Evolutionary conservation across 805 yeast species (phyloP).

Genomic region (Hanseniaspora vineae): DNA sequence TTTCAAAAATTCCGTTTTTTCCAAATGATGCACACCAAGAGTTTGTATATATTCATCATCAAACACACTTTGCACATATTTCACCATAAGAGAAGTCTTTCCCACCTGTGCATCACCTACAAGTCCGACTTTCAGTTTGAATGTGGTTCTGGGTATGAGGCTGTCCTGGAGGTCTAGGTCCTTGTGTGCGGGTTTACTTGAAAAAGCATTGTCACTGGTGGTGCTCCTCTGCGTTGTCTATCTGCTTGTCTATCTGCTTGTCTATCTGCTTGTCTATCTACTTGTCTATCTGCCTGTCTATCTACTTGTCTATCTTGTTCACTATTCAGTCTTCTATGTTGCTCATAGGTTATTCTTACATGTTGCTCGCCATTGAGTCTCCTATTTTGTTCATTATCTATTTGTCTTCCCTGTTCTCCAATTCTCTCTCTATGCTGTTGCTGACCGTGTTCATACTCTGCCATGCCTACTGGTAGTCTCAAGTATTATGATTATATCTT

Average conservation of each 20-base stretch:
- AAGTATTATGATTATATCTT: no score
- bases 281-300: not conserved
- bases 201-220: no score
- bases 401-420: no score
- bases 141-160: slow-evolving; percentile 4
- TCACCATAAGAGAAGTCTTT: slow-evolving; percentile 90
- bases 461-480: no score
- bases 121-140: slow-evolving; percentile 63
- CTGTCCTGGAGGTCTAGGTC: not conserved
- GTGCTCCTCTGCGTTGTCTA: not conserved
- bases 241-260: not conserved
- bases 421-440: no score
- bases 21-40: slow-evolving; percentile 90
- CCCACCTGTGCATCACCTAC: slow-evolving; percentile 96
- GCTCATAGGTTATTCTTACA: no score
- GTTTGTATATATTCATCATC: slow-evolving; percentile 91
- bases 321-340: no score
- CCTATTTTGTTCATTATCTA: no score
- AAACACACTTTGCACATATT: slow-evolving; percentile 89
- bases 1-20: slow-evolving; percentile 70
- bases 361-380: not conserved
- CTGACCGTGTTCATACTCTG: no score
- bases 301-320: not conserved
- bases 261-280: not conserved
- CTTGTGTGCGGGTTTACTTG: not conserved